These are phyloP conservation scores for Curvularia lunata DNA, from an alignment of 2,329 filamentous ascomycete species.

Conservation along the genomic window DNA sequence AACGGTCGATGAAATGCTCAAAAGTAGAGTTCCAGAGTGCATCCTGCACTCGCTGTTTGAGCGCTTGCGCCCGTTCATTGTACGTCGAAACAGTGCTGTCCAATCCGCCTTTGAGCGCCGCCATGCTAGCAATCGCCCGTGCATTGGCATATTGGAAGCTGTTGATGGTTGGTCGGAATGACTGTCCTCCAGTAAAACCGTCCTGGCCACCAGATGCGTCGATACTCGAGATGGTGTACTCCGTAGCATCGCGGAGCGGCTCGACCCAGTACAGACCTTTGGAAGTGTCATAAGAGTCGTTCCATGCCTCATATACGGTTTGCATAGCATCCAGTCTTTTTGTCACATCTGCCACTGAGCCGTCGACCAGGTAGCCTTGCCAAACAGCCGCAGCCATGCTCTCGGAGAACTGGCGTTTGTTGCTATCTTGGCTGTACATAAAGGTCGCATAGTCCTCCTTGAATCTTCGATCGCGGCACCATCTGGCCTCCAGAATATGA, in stretches of 20 bases:
- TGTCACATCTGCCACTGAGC: slow-evolving; percentile 43
- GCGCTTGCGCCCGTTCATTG: slow-evolving; percentile 37
- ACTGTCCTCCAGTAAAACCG: slow-evolving; percentile 51
- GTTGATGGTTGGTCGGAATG: slow-evolving; percentile 55
- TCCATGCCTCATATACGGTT: slow-evolving; percentile 48
- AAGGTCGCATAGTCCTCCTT: slow-evolving; percentile 54
- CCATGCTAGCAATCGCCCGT: slow-evolving; percentile 50
- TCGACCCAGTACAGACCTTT: slow-evolving; percentile 54
- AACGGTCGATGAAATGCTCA: slow-evolving; percentile 55
- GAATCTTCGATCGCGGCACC: slow-evolving; percentile 54
- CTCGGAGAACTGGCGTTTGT: slow-evolving; percentile 54
- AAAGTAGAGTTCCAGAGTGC: slow-evolving; percentile 55
- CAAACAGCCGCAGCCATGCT: slow-evolving; percentile 52
- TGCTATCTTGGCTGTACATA: slow-evolving; percentile 50
- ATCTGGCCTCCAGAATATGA: slow-evolving; percentile 54
- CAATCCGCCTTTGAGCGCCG: slow-evolving; percentile 37
- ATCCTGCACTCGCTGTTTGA: slow-evolving; percentile 50
- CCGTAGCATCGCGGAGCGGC: slow-evolving; percentile 53
- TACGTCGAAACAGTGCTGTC: slow-evolving; percentile 20
- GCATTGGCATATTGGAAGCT: slow-evolving; percentile 55
- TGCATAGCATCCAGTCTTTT: slow-evolving; percentile 48
- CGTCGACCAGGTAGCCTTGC: slow-evolving; percentile 53
- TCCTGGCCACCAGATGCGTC: slow-evolving; percentile 51
- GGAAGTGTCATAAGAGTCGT: slow-evolving; percentile 49
- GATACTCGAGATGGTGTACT: slow-evolving; percentile 55